These are phyloP conservation scores for Drosera capensis DNA, from an alignment of 148 eudicot species.

Conservation along the genomic window DNA sequence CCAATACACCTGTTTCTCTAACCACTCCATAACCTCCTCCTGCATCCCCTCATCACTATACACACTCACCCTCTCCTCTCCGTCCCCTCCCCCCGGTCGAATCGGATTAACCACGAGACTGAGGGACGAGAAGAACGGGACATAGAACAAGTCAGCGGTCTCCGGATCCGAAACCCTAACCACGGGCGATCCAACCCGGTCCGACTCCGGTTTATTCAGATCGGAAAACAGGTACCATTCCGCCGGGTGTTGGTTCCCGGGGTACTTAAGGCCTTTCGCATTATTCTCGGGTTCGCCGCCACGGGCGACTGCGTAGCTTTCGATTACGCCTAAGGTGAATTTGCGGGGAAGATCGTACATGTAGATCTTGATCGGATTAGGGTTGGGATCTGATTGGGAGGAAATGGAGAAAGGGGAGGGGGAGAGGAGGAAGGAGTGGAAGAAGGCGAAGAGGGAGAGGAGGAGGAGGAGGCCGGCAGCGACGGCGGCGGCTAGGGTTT, in stretches of 20 bases:
- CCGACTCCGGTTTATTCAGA: conserved; percentile 15
- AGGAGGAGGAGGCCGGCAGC: conserved; percentile 11
- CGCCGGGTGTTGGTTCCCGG: conserved; percentile 82
- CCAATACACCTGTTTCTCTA: conserved; percentile 71
- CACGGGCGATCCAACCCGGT: conserved; percentile 25
- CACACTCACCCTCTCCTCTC: neutral
- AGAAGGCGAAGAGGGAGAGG: no score
- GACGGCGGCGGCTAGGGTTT: conserved; percentile 12
- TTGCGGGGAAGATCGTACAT: conserved; percentile 70
- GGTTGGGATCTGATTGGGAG: neutral
- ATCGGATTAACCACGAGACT: conserved; percentile 65
- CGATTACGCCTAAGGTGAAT: conserved; percentile 83
- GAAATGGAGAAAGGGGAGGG: neutral
- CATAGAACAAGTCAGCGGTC: conserved; percentile 79
- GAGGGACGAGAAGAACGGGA: conserved; percentile 84
- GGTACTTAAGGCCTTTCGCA: conserved; percentile 38
- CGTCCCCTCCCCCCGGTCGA: conserved; percentile 12
- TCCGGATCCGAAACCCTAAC: conserved; percentile 62
- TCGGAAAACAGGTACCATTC: conserved; percentile 80
- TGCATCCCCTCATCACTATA: conserved; percentile 82
- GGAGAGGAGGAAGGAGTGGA: no score
- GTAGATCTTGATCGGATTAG: conserved; percentile 26
- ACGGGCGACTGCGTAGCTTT: conserved; percentile 52
- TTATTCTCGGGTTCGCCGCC: conserved; percentile 18
- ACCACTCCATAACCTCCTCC: conserved; percentile 67